phyloP scores from a whole-genome alignment of 495 filamentous ascomycete genomes.

The Rhypophila decipiens region DNA sequence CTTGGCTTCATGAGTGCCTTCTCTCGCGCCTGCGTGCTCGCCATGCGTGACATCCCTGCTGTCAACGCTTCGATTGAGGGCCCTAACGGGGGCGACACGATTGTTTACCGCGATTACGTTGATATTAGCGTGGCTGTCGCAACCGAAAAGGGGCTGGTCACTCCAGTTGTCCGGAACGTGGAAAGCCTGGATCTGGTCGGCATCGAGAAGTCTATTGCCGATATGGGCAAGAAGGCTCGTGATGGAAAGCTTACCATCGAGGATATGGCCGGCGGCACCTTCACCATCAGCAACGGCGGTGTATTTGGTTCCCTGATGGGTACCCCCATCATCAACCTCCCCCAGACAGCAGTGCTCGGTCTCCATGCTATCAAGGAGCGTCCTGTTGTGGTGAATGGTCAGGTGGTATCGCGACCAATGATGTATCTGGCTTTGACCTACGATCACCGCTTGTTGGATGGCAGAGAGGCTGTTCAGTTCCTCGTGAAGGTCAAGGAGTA shows the following conservation, averaged over 20 bases:
- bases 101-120: conserved; percentile 96
- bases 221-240: conserved; percentile 93
- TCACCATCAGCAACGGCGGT: conserved; percentile 93
- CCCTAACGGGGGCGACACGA: conserved; percentile 89
- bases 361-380: conserved; percentile 98
- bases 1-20: conserved; percentile 99
- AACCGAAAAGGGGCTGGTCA: conserved; percentile 95
- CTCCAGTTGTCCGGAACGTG: conserved; percentile 90
- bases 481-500: conserved; percentile 97
- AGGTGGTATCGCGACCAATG: conserved; percentile 93
- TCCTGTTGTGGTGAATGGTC: conserved; percentile 81
- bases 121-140: conserved; percentile 97
- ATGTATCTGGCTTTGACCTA: conserved; percentile 99
- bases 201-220: conserved; percentile 88
- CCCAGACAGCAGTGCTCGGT: conserved; percentile 90
- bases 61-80: conserved; percentile 98
- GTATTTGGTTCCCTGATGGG: conserved; percentile 77
- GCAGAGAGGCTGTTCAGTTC: conserved; percentile 94
- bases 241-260: conserved; percentile 97
- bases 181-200: conserved; percentile 80
- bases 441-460: conserved; percentile 91
- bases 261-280: conserved; percentile 98
- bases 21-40: conserved; percentile 81
- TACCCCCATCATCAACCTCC: conserved; percentile 98
- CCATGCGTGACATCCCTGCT: conserved; percentile 91